These are phyloP conservation scores for Fragaria vesca DNA, from an alignment of 306 rosid genomes.

Conservation along the genomic window DNA sequence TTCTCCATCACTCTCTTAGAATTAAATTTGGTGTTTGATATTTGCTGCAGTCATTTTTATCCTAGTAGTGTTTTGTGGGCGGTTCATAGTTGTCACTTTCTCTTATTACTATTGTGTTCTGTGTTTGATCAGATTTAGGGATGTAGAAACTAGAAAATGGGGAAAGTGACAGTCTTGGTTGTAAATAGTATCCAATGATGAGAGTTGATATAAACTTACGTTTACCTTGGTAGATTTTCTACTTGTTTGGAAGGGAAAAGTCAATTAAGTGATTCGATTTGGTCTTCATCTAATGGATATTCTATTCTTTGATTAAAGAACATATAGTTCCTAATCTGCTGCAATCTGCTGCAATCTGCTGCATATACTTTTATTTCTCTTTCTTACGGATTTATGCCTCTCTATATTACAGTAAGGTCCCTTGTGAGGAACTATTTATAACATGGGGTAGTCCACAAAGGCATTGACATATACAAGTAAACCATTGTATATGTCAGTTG, in stretches of 20 bases:
- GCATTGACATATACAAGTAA: background rate
- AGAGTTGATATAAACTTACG: background rate
- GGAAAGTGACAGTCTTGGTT: background rate
- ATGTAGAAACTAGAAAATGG: background rate
- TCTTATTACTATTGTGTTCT: background rate
- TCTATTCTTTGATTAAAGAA: background rate
- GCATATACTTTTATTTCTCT: background rate
- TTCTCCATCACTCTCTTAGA: background rate
- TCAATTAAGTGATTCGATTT: background rate
- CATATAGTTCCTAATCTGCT: too few relatives aligned
- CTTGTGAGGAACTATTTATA: background rate
- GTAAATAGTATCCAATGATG: background rate
- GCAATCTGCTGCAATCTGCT: too few relatives aligned
- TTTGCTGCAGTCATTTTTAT: background rate
- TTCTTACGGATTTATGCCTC: background rate
- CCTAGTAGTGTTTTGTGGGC: background rate
- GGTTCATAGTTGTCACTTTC: background rate
- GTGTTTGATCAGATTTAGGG: background rate
- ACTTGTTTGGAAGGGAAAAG: background rate
- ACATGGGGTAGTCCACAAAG: background rate
- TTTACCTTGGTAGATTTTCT: background rate
- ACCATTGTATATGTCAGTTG: background rate
- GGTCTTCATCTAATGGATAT: background rate
- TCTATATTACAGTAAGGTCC: background rate
- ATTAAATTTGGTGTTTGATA: background rate